Evolutionary conservation across 345 rosid genomes (phyloP).

Genomic region (Aquilaria sinensis): DNA sequence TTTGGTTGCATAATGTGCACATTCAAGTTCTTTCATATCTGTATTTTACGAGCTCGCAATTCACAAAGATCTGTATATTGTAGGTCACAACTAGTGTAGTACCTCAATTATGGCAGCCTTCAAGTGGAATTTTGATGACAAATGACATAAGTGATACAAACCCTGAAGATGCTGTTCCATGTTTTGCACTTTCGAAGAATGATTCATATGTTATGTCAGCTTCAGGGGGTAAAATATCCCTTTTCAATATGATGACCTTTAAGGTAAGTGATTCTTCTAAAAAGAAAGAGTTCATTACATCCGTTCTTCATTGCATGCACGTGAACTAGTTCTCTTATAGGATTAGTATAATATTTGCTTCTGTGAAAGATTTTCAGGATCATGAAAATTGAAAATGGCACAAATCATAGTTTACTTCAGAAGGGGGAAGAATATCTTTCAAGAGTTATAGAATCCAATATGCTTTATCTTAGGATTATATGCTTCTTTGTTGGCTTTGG

Average conservation of each 20-base stretch:
- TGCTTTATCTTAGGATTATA: too few relatives aligned
- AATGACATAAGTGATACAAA: slow-evolving; percentile 55
- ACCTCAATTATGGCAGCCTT: slow-evolving; percentile 75
- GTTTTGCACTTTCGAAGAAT: slow-evolving; percentile 76
- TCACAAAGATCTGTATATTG: neutral
- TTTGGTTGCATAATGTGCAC: neutral
- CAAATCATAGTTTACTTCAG: too few relatives aligned
- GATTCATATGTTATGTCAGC: slow-evolving; percentile 72
- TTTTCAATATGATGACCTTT: slow-evolving; percentile 67
- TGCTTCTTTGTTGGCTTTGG: too few relatives aligned
- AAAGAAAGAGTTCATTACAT: too few relatives aligned
- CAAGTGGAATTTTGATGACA: slow-evolving; percentile 63
- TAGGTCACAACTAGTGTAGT: slow-evolving; percentile 57
- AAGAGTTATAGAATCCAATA: neutral
- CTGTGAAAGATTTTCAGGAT: too few relatives aligned
- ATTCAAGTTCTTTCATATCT: neutral
- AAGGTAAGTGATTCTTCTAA: slow-evolving; percentile 34
- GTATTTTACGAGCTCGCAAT: slow-evolving; percentile 6
- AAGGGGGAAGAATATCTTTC: neutral
- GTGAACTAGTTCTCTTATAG: too few relatives aligned
- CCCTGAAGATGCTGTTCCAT: slow-evolving; percentile 73
- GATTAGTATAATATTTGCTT: too few relatives aligned
- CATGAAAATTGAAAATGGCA: too few relatives aligned
- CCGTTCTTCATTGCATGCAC: neutral
- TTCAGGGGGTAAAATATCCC: slow-evolving; percentile 72